A percentile compares a stretch with the other conserved stretches of the same genome.
phyloP scores from a whole-genome alignment of 805 yeast genomes.

The Metschnikowia baotianmanensis region DNA sequence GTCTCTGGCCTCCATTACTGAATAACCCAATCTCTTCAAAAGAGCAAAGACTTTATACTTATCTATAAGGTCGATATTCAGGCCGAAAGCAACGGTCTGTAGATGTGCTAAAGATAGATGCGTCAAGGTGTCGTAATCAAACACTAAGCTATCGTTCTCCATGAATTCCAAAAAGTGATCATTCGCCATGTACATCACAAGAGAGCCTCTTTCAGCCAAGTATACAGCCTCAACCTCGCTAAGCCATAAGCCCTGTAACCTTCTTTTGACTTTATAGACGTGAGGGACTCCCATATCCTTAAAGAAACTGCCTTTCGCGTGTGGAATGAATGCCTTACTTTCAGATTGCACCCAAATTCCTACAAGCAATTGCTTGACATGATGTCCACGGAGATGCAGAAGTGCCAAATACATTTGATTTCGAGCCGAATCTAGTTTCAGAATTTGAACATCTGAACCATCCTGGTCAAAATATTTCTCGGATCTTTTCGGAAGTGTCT shows the following conservation, averaged over 20 bases:
- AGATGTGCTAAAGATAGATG: constrained; percentile 61
- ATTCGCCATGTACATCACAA: constrained; percentile 28
- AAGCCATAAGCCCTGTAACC: constrained; percentile 43
- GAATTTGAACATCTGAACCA: constrained; percentile 55
- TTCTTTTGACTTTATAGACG: constrained; percentile 11
- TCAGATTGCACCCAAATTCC: constrained; percentile 45
- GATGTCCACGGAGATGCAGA: constrained; percentile 46
- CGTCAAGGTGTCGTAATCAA: constrained; percentile 23
- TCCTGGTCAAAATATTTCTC: constrained; percentile 87
- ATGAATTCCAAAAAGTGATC: constrained; percentile 23
- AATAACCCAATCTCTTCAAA: constrained; percentile 75
- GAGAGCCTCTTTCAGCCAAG: constrained; percentile 73
- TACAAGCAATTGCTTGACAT: constrained; percentile 46
- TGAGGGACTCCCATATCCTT: constrained; percentile 65
- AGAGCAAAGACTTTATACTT: constrained; percentile 67
- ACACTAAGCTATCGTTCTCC: constrained; percentile 19
- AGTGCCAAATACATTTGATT: constrained; percentile 74
- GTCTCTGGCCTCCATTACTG: constrained; percentile 34
- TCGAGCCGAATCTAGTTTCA: constrained; percentile 51
- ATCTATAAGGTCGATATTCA: constrained; percentile 42
- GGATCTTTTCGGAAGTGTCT: constrained; percentile 65
- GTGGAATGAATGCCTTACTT: constrained; percentile 31
- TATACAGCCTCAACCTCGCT: constrained; percentile 70
- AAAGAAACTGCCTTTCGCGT: constrained; percentile 69
- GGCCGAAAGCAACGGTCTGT: constrained; percentile 50